Evolutionary conservation across 1,284 basidiomycete genomes (phyloP).

Genomic region (Caloboletus inedulis): DNA sequence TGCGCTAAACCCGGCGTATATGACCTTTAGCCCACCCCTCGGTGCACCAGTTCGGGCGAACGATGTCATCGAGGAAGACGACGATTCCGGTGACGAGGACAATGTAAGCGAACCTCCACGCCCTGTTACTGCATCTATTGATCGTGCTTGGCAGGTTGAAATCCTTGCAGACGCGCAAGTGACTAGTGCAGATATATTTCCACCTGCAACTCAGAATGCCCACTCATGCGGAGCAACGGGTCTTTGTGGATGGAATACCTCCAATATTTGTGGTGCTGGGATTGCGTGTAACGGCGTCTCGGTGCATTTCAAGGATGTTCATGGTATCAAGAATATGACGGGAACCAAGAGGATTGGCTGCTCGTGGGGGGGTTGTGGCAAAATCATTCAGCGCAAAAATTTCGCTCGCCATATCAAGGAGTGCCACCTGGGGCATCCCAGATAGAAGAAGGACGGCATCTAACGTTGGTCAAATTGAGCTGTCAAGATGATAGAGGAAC

Average conservation of each 20-base stretch:
- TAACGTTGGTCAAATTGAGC: not conserved
- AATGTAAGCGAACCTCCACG: not conserved
- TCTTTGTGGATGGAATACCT: slow-evolving; percentile 4
- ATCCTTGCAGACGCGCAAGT: too few species aligned
- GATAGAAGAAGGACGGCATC: not conserved
- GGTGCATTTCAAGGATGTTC: not conserved
- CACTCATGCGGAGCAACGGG: not conserved
- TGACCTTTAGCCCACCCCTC: too few species aligned
- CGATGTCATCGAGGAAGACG: not conserved
- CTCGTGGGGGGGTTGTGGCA: not conserved
- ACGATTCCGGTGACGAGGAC: not conserved
- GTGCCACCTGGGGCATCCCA: slow-evolving; percentile 6
- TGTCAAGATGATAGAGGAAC: not conserved
- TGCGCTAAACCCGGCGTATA: too few species aligned
- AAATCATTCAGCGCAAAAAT: not conserved
- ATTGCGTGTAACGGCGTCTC: not conserved
- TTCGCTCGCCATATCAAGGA: slow-evolving; percentile 7
- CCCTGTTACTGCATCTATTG: too few species aligned
- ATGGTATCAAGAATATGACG: not conserved
- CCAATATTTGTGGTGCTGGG: not conserved
- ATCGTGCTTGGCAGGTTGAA: not conserved
- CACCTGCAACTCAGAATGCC: not conserved
- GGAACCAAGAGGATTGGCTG: rapidly evolving
- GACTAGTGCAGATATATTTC: not conserved
- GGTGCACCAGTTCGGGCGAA: too few species aligned